A percentile compares a stretch with the other conserved stretches of the same genome.
These are phyloP conservation scores for Pelargonium citronellum DNA, from an alignment of 441 rosid species.

Conservation along the genomic window DNA sequence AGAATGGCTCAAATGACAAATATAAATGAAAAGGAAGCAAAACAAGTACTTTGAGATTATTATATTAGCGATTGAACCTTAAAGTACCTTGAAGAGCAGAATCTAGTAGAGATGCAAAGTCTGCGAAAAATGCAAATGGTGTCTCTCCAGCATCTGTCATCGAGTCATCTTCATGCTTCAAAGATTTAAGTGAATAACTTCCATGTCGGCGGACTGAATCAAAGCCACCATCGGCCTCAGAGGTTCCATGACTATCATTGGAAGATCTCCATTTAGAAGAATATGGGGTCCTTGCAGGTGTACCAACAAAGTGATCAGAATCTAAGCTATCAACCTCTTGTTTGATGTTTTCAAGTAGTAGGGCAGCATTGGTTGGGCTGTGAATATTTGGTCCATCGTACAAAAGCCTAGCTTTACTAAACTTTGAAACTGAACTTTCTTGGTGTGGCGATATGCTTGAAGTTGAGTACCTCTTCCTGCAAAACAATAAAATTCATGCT, in stretches of 20 bases:
- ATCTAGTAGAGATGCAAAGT: constrained; percentile 81
- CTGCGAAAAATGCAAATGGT: constrained; percentile 37
- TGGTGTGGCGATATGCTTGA: constrained; percentile 48
- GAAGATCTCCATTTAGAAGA: constrained; percentile 48
- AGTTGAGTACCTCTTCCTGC: constrained; percentile 72
- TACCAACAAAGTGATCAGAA: constrained; percentile 40
- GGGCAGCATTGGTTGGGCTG: constrained; percentile 86
- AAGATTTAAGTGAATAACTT: constrained; percentile 64
- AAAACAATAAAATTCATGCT: constrained; percentile 10
- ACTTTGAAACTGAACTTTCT: constrained; percentile 44
- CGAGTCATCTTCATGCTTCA: constrained; percentile 79
- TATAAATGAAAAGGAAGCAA: not conserved
- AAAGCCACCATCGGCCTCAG: constrained; percentile 37
- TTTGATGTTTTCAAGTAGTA: constrained; percentile 88
- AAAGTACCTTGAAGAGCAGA: constrained; percentile 79
- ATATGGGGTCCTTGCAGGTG: constrained; percentile 36
- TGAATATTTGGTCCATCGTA: constrained; percentile 77
- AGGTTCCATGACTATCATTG: constrained; percentile 34
- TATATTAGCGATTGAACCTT: constrained; percentile 5
- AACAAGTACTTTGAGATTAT: not conserved
- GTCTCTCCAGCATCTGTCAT: constrained; percentile 64
- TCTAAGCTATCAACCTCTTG: constrained; percentile 70
- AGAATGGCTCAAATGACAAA: not conserved
- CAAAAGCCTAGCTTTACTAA: constrained; percentile 57
- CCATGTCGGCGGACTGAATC: constrained; percentile 44